Evolutionary conservation across 1,284 basidiomycete species (phyloP).

Genomic region (Trametes hirsuta): DNA sequence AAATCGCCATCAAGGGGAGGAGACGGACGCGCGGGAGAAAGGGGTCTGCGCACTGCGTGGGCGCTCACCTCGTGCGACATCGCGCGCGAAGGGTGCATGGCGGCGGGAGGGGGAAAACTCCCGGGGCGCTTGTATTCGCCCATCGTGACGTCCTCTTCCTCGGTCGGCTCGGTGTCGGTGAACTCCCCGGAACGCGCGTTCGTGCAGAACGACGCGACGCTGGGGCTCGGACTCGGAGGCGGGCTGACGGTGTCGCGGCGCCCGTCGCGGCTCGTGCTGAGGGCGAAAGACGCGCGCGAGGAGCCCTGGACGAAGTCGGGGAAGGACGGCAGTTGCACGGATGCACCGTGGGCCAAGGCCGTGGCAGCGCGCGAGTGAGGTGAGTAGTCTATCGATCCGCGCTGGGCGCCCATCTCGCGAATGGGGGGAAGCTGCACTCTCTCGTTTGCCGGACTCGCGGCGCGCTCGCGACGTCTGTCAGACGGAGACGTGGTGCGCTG

Average conservation of each 20-base stretch:
- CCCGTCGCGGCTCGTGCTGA: background rate
- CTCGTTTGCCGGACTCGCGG: background rate
- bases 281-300: background rate
- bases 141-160: conserved; percentile 18
- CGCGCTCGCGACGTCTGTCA: background rate
- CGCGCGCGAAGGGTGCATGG: background rate
- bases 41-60: background rate
- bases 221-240: conserved; percentile 20
- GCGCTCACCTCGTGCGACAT: background rate
- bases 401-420: background rate
- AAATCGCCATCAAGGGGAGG: background rate
- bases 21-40: background rate
- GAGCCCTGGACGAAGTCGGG: conserved; percentile 17
- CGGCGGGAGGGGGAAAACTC: background rate
- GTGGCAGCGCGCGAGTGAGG: background rate
- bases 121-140: conserved; percentile 3
- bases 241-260: conserved; percentile 10
- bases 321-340: conserved; percentile 7
- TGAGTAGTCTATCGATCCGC: background rate
- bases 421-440: conserved; percentile 5
- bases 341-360: background rate
- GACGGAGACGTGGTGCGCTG: background rate
- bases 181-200: conserved; percentile 4
- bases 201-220: conserved; percentile 12
- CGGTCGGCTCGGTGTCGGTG: conserved; percentile 20